Base-by-base conservation (phyloP, 768 basidiomycete genomes). In the Omphalotus guepiniiformis region DNA sequence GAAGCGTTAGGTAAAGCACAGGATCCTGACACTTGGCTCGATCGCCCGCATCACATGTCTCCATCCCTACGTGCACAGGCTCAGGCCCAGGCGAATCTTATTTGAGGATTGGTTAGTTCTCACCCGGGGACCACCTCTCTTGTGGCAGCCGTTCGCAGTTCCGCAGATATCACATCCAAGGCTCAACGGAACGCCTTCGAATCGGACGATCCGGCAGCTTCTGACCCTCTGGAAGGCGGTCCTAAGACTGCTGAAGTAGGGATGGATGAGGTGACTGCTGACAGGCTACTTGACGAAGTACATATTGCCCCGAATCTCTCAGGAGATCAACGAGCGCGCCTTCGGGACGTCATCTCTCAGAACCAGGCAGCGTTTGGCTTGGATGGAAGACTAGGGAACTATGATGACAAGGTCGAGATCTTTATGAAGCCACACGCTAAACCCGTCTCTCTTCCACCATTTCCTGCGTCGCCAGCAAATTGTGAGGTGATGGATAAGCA, bases 401-500 rank as follows among this genome's bases (percentile, higher is more conserved):
- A 32, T 32, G 30, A 32, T 32, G 30, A 9, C 9, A 32, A 32
- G 30, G 30, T 32, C n/a, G 30, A 32, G 9, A 32, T 32, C n/a
- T n/a, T 9, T 9, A 9, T 32, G 30, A 32, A 32, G 30, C 30
- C 30, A 9, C 9, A n/a, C n/a, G 36, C 44, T 2, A 27, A 55
- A 32, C 48, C 46, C 8, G 38, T 60, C 16, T 52, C 55, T 1
- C 13, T 52, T 2, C 58, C 53, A 5, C 48, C 48, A 8, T 62
- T 54, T 35, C 16, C 39, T 2, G 38, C 51, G 4, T 61, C 61
- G 0, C 60, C 53, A 2, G 51, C 53, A 0, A 62, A 58, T 21
- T 22, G 53, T 15, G 51, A 58, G 16, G 45, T 55, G 3, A 60
- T 60, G 12, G 56, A 59, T 32, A 51, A 60, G 34, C 59, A 60